A percentile compares a stretch with the other conserved stretches of the same genome.
phyloP scores from a whole-genome alignment of 495 filamentous ascomycete genomes.

The Daldinia bambusicola region DNA sequence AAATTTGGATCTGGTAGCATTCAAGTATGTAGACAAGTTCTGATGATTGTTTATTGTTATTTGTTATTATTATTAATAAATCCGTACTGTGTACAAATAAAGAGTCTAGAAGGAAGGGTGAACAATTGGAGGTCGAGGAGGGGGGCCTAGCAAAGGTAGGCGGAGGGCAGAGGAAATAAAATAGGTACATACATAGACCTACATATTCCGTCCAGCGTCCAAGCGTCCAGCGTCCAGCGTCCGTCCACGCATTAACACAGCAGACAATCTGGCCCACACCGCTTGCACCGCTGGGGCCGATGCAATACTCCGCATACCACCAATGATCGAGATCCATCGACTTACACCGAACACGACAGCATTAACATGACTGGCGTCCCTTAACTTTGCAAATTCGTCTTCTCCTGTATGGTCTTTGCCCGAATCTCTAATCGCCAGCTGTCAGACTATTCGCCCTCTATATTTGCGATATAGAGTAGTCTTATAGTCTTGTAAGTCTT shows the following conservation, averaged over 20 bases:
- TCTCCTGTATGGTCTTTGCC: conserved; percentile 14
- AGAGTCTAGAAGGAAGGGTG: conserved; percentile 20
- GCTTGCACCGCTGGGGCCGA: conserved; percentile 36
- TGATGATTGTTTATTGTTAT: conserved; percentile 21
- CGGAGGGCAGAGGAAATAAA: neutral
- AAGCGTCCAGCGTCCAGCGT: no score
- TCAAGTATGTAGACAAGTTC: conserved; percentile 32
- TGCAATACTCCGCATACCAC: conserved; percentile 29
- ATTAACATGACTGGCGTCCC: conserved; percentile 32
- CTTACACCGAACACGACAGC: conserved; percentile 46
- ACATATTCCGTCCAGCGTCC: neutral
- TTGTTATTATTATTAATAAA: conserved; percentile 32
- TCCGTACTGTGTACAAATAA: conserved; percentile 40
- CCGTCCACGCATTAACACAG: neutral
- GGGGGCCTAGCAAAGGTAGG: conserved; percentile 1
- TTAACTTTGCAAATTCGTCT: conserved; percentile 22
- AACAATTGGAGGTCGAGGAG: conserved; percentile 19
- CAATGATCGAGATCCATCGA: conserved; percentile 32
- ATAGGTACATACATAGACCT: neutral
- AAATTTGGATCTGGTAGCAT: conserved; percentile 31
- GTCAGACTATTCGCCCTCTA: conserved; percentile 2
- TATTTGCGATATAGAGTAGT: neutral
- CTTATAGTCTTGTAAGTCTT: neutral
- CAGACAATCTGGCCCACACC: conserved; percentile 31
- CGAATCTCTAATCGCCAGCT: conserved; percentile 1